Evolutionary conservation across 1,284 basidiomycete species (phyloP), one percentile per base, ranked within the genome.

Genomic region (Cryptococcus floricola): DNA sequence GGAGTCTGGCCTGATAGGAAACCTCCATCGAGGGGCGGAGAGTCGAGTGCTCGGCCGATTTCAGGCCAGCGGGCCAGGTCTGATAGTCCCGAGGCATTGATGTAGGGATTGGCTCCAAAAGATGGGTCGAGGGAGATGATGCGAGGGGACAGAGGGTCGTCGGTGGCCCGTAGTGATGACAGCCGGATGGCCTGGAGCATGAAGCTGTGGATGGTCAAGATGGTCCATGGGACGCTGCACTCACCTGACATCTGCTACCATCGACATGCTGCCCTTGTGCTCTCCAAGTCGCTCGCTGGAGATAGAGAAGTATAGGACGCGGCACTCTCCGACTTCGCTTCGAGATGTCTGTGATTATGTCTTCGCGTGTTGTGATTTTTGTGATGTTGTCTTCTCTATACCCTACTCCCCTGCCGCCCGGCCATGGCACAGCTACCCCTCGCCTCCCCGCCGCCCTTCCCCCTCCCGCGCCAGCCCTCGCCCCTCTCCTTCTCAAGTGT

Each of bases 61-160:
- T 95, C 89, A 18, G 91, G 91, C 89, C 89, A 94, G 69, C 84
- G 77, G 34, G 88, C 83, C 5, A 80, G 68, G 71, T 95, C 90
- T 4, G 88, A 84, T 28, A 91, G 81, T 2, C 86, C 86, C 0
- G 89, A 83, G 2, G 87, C 86, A 48, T 84, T 78, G 66, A 94
- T 84, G 74, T 94, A 91, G 1, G 89, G 86, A 67, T 93, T 93
- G 9, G 83, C 78, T 13, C 82, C 78, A 75, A 89, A 88, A 2
- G 57, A 27, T 2, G 63, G 62, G 56, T 68, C 85, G 50, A 95
- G 81, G 1, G 88, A 84, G 65, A 95, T 86, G 67, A 94, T 81
- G 39, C 88, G 84, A 5, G 84, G 80, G 7, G 88, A 89, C 68
- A 89, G 87, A 1, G 86, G 86, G 72, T 93, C 92, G 58, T 91